phyloP scores from a whole-genome alignment of 148 eudicot genomes.

The Fagopyrum esculentum region DNA sequence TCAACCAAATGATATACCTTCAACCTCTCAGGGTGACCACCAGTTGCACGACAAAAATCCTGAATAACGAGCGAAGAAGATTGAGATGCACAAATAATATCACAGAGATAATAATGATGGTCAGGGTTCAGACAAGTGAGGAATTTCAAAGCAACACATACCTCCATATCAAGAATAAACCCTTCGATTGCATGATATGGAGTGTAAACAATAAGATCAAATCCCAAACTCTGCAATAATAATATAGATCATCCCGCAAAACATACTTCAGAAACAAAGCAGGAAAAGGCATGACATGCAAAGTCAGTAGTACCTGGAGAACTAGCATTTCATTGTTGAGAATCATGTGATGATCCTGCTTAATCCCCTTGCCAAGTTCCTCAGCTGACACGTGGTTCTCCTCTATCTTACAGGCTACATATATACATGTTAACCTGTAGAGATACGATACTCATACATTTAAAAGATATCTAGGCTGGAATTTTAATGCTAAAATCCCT shows the following conservation, averaged over 20 bases:
- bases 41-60: constrained; percentile 61
- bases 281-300: neutral
- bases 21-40: constrained; percentile 50
- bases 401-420: constrained; percentile 97
- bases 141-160: constrained; percentile 16
- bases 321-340: constrained; percentile 92
- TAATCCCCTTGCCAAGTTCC: constrained; percentile 93
- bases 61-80: constrained; percentile 19
- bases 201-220: constrained; percentile 91
- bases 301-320: constrained; percentile 64
- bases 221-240: constrained; percentile 76
- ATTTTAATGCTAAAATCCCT: neutral
- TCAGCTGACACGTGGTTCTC: constrained; percentile 98
- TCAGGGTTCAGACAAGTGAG: neutral
- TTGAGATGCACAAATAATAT: neutral
- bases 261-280: constrained; percentile 10
- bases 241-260: constrained; percentile 9
- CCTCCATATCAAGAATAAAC: constrained; percentile 82
- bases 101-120: neutral
- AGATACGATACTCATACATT: neutral
- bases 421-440: constrained; percentile 91
- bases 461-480: neutral
- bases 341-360: constrained; percentile 79
- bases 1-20: constrained; percentile 32
- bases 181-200: constrained; percentile 93